phyloP scores from a whole-genome alignment of 1,284 basidiomycete genomes.

The Gastroboletus turbinatus region DNA sequence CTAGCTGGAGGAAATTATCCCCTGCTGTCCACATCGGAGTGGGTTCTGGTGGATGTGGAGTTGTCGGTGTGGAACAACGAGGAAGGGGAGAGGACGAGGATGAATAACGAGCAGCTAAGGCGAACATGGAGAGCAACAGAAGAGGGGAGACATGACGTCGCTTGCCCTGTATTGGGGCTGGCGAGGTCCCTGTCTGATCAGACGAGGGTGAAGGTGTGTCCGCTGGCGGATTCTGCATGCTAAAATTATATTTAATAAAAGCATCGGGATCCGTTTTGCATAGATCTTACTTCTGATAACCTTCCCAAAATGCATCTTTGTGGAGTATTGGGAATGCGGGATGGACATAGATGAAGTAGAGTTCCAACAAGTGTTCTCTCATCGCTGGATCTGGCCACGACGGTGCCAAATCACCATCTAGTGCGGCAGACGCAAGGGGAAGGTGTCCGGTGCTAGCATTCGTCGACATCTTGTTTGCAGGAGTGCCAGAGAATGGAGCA shows the following conservation, averaged over 20 bases:
- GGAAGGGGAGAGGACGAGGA: slow-evolving; percentile 31
- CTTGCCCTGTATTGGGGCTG: slow-evolving; percentile 41
- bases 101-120: slow-evolving; percentile 73
- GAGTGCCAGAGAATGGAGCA: slow-evolving; percentile 3
- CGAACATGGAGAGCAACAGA: slow-evolving; percentile 75
- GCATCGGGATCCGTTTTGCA: not conserved
- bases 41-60: slow-evolving; percentile 48
- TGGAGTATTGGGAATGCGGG: slow-evolving; percentile 71
- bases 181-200: slow-evolving; percentile 29
- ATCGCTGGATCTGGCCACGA: slow-evolving; percentile 51
- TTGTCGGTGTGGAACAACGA: slow-evolving; percentile 34
- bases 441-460: slow-evolving; percentile 7
- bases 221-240: slow-evolving; percentile 25
- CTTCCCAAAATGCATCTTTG: slow-evolving; percentile 66
- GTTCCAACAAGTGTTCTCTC: slow-evolving; percentile 68
- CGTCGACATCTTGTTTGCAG: slow-evolving; percentile 3
- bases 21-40: slow-evolving; percentile 82
- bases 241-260: slow-evolving; percentile 1
- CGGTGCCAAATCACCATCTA: slow-evolving; percentile 38
- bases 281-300: slow-evolving; percentile 47
- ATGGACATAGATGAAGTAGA: slow-evolving; percentile 82
- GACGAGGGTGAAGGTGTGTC: slow-evolving; percentile 36
- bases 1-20: slow-evolving; percentile 68
- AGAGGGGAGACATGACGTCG: slow-evolving; percentile 58
- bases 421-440: slow-evolving; percentile 17